A percentile compares a stretch with the other conserved stretches of the same genome.
Evolutionary conservation across 2,329 filamentous ascomycete genomes (phyloP).

Genomic region (Exophiala phaeomuriformis): DNA sequence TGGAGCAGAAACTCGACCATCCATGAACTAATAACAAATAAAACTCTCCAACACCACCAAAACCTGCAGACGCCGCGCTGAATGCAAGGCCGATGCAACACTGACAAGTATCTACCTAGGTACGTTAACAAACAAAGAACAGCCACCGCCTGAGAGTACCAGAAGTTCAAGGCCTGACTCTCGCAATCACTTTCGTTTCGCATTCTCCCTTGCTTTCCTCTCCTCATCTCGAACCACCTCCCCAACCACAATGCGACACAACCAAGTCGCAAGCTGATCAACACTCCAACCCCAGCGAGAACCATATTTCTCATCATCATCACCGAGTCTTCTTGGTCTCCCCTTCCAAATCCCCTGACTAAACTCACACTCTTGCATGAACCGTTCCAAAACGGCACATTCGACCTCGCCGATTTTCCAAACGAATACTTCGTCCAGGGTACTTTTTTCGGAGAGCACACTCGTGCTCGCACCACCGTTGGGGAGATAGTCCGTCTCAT

Average conservation of each 20-base stretch:
- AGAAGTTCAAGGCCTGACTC: neutral
- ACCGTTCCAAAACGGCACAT: conserved; percentile 28
- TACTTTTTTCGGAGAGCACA: neutral
- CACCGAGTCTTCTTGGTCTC: neutral
- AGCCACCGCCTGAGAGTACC: neutral
- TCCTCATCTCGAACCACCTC: conserved; percentile 41
- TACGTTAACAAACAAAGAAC: too few species aligned
- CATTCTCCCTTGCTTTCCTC: conserved; percentile 23
- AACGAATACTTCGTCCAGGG: conserved; percentile 17
- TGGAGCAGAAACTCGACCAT: too few species aligned
- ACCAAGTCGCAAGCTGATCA: conserved; percentile 37
- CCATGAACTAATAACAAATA: too few species aligned
- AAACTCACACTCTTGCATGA: conserved; percentile 25
- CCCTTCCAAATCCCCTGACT: conserved; percentile 12
- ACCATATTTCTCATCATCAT: neutral
- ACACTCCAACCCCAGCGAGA: conserved; percentile 38
- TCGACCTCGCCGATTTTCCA: conserved; percentile 20
- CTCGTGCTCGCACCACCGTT: too few species aligned
- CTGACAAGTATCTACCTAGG: too few species aligned
- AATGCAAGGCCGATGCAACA: too few species aligned
- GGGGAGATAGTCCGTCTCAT: conserved; percentile 29
- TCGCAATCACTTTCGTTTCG: neutral
- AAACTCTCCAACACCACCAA: too few species aligned
- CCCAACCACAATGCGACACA: conserved; percentile 43
- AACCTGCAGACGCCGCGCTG: too few species aligned